phyloP scores from a whole-genome alignment of 345 rosid species.

The Eucalyptus erythrocorys region DNA sequence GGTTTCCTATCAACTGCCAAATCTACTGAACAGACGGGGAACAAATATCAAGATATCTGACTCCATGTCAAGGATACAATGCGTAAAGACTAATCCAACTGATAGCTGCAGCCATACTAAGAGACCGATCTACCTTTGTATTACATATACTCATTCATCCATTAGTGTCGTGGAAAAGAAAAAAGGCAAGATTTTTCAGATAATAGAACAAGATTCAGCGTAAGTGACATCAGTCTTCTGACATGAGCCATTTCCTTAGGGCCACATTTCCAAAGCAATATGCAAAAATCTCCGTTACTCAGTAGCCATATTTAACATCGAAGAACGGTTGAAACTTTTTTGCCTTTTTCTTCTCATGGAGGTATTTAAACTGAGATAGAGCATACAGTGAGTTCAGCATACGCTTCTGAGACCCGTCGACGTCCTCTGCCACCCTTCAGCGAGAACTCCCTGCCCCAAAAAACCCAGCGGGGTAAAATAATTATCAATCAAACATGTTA shows the following conservation, averaged over 20 bases:
- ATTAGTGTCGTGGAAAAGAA: neutral
- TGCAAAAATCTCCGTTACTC: neutral
- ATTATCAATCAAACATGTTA: neutral
- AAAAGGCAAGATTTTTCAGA: neutral
- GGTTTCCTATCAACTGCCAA: neutral
- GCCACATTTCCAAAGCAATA: neutral
- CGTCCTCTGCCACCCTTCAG: constrained; percentile 81
- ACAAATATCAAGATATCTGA: neutral
- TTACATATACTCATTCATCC: neutral
- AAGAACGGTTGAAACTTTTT: neutral
- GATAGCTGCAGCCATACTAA: neutral
- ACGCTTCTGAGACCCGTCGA: constrained; percentile 96
- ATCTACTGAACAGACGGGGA: neutral
- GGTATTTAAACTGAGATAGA: neutral
- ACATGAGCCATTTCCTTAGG: neutral
- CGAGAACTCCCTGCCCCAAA: constrained; percentile 69
- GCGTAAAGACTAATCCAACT: neutral
- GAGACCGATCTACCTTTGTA: neutral
- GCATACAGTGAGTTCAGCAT: neutral
- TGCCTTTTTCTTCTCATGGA: neutral
- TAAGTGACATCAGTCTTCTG: neutral
- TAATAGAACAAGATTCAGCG: neutral
- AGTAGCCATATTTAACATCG: neutral
- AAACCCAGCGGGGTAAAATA: neutral
- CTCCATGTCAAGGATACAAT: neutral